phyloP scores from a whole-genome alignment of 345 rosid species.

The Eucalyptus polyanthemos region DNA sequence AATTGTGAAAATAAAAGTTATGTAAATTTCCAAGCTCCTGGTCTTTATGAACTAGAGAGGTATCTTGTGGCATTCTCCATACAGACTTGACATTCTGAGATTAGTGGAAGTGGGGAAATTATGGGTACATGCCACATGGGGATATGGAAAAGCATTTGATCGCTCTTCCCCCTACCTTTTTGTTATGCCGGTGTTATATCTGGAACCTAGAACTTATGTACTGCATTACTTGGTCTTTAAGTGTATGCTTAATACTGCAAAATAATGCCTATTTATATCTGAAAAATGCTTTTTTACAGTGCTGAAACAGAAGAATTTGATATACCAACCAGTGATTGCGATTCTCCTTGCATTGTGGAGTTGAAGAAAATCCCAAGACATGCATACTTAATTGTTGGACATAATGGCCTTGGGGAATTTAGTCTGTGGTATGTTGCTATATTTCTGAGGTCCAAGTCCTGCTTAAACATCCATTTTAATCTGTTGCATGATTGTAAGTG shows the following conservation, averaged over 20 bases:
- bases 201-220: not conserved
- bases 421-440: constrained; percentile 49
- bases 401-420: constrained; percentile 70
- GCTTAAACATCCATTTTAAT: not conserved
- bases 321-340: constrained; percentile 24
- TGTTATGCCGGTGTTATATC: not conserved
- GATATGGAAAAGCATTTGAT: not conserved
- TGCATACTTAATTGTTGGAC: constrained; percentile 58
- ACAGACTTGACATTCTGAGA: not conserved
- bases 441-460: not conserved
- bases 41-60: not conserved
- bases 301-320: constrained; percentile 36
- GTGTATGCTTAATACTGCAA: not conserved
- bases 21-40: not conserved
- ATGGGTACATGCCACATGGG: not conserved
- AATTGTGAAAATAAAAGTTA: not conserved
- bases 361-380: constrained; percentile 59
- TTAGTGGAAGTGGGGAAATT: not conserved
- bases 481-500: not conserved
- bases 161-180: not conserved
- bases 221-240: not conserved
- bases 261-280: not conserved
- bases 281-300: constrained; percentile 27
- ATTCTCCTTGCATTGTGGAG: constrained; percentile 48
- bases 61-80: not conserved